Conservation (phyloP, 352 stramenopile species). For the Phytophthora parvispora region DNA sequence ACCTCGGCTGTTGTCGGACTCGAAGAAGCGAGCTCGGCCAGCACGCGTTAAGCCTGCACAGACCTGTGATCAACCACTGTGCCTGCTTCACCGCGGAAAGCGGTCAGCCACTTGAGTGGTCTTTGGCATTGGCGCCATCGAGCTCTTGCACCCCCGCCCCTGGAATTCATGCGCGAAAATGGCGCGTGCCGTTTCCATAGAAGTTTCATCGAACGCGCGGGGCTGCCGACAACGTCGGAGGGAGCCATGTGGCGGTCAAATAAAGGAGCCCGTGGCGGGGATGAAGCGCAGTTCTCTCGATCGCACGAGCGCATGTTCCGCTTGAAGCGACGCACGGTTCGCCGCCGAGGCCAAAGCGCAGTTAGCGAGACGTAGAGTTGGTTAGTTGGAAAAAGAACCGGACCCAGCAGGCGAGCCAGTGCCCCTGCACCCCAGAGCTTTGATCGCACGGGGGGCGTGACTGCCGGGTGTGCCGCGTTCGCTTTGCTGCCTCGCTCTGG, state of each 20-base stretch:
- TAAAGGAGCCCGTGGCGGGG: conserved; percentile 28
- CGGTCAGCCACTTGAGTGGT: too few relatives aligned
- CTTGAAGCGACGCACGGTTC: too few relatives aligned
- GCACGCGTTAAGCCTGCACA: too few relatives aligned
- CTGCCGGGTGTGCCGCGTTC: conserved; percentile 1
- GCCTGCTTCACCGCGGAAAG: too few relatives aligned
- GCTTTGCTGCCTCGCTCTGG: background rate
- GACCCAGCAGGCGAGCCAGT: conserved; percentile 9
- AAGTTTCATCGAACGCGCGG: conserved; percentile 39
- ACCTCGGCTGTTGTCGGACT: too few relatives aligned
- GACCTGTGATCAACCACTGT: too few relatives aligned
- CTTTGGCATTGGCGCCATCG: too few relatives aligned
- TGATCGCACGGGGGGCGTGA: background rate
- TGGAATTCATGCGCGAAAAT: too few relatives aligned
- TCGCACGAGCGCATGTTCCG: conserved; percentile 22
- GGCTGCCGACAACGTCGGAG: conserved; percentile 18
- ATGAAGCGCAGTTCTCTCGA: conserved; percentile 1
- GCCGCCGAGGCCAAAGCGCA: too few relatives aligned
- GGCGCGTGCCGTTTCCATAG: conserved; percentile 21
- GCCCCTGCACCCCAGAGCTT: conserved; percentile 7
- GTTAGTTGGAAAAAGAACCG: conserved; percentile 19
- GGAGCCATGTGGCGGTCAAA: conserved; percentile 14
- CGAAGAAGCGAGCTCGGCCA: too few relatives aligned
- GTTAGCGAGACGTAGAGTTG: too few relatives aligned
- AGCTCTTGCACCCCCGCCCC: too few relatives aligned